Base-by-base conservation (phyloP, 495 filamentous ascomycete species). In the Lichenothelia convexa region DNA sequence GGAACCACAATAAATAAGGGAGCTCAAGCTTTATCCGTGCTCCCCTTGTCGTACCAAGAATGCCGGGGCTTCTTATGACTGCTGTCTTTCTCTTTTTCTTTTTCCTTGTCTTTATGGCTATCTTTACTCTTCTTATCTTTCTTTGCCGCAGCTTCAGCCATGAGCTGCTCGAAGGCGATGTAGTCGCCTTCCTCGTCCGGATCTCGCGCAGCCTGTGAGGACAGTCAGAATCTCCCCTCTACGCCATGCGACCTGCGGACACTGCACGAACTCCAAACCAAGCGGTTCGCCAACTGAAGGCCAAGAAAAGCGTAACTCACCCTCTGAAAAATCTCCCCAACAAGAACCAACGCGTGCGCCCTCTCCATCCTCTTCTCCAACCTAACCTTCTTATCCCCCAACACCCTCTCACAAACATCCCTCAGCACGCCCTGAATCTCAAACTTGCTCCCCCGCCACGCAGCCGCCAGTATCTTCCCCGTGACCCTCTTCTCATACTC, bases 111-210 rank as follows among this genome's bases (percentile, higher is more conserved):
- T 21, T 41, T 40, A 19, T 82, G 78, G 21, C 69, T 64, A 19
- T 72, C 61, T 18, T 70, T 63, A 51, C 75, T 70, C 54, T 85
- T 78, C 32, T 81, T 77, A 52, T 68, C 70, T 57, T 93, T 91
- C 70, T 95, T 95, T 35, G 80, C 75, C 32, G 81, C 81, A 4
- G 91, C 87, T 51, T 99, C 89, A 21, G 89, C 84, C 60, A 99
- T 91, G 20, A 99, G 74, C 56, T 94, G 83, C 56, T 99, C 89
- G 49, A 99, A 99, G 15, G 83, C 87, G 75, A 95, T 91, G 63
- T 91, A 94, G 38, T 94, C 87, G 43, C 87, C 89, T 62, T 95
- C 89, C 61, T 99, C 89, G 30, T 95, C 91, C 27, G 85, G 79
- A 42, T 85, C 80, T 40, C 89, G 73, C 54, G 79, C 70, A 15